Conservation (phyloP, 2,329 filamentous ascomycete species). For the Aspergillus ochraceoroseus region DNA sequence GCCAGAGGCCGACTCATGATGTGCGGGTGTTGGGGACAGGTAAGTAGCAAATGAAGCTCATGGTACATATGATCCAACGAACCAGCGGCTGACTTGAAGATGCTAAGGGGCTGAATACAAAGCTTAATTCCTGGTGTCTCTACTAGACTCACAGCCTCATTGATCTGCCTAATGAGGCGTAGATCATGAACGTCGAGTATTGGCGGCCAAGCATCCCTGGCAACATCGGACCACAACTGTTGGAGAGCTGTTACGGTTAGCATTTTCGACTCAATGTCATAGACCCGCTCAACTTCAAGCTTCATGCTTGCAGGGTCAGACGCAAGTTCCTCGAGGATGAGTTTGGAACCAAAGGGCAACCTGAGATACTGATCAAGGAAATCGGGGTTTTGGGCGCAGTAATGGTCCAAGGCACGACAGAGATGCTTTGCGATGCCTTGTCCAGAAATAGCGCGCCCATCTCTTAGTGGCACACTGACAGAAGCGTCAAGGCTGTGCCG, state of each 20-base stretch:
- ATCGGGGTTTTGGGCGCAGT: constrained; percentile 4
- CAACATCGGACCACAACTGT: constrained; percentile 7
- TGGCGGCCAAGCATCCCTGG: constrained; percentile 5
- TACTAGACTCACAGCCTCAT: constrained; percentile 7
- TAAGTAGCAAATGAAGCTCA: constrained; percentile 10
- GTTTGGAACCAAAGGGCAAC: constrained; percentile 8
- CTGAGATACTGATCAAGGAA: constrained; percentile 6
- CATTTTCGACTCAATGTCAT: constrained; percentile 5
- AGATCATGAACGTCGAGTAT: constrained; percentile 2
- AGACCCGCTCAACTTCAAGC: constrained; percentile 6
- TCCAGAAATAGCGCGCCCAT: constrained; percentile 6
- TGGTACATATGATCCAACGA: constrained; percentile 9
- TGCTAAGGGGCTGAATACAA: neutral
- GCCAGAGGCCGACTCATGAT: constrained; percentile 9
- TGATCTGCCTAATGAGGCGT: constrained; percentile 6
- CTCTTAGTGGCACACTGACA: constrained; percentile 6
- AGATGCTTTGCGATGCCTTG: constrained; percentile 10
- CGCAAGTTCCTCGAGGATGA: constrained; percentile 9
- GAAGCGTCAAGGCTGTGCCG: constrained; percentile 7
- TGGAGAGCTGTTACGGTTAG: constrained; percentile 4
- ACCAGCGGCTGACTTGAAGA: constrained; percentile 6
- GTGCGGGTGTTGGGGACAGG: constrained; percentile 5
- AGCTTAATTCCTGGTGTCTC: neutral
- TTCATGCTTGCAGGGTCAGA: constrained; percentile 3
- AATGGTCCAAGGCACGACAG: constrained; percentile 7